Evolutionary conservation across 2,329 filamentous ascomycete species (phyloP).

Genomic region (Talaromyces marneffei): DNA sequence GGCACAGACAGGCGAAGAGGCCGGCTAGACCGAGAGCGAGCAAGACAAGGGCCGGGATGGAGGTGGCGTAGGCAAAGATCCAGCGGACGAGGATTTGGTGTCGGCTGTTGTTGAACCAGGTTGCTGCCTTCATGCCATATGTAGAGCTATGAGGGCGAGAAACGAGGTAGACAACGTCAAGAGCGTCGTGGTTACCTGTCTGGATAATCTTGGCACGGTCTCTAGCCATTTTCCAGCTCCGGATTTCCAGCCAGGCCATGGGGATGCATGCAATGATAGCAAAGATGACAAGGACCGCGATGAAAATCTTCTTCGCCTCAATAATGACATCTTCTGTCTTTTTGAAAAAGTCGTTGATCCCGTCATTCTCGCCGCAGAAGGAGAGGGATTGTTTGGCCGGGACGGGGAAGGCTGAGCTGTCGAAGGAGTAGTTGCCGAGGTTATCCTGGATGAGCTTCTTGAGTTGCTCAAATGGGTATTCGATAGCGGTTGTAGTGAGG

Average conservation of each 20-base stretch:
- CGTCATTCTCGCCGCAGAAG: conserved; percentile 83
- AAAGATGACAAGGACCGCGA: conserved; percentile 65
- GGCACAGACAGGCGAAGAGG: conserved; percentile 74
- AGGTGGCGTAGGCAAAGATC: conserved; percentile 82
- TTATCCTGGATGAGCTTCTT: conserved; percentile 65
- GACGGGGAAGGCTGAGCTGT: conserved; percentile 71
- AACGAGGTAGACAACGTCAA: conserved; percentile 84
- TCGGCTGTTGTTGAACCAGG: conserved; percentile 55
- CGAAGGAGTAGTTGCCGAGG: conserved; percentile 69
- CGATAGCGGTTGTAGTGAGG: conserved; percentile 67
- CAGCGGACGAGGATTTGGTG: conserved; percentile 71
- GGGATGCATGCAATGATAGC: conserved; percentile 69
- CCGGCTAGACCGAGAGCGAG: conserved; percentile 76
- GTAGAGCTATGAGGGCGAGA: conserved; percentile 72
- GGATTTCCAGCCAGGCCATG: conserved; percentile 75
- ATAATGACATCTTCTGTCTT: conserved; percentile 61
- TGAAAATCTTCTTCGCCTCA: conserved; percentile 66
- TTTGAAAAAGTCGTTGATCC: conserved; percentile 78
- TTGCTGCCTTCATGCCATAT: conserved; percentile 64
- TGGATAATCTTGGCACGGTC: conserved; percentile 62
- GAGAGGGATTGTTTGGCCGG: conserved; percentile 74
- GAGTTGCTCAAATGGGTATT: conserved; percentile 74
- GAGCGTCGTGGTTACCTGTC: conserved; percentile 61
- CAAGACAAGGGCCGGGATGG: conserved; percentile 76
- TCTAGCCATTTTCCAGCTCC: conserved; percentile 68